Conservation (phyloP, 805 yeast species). For the Monosporozyma siamensis region DNA sequence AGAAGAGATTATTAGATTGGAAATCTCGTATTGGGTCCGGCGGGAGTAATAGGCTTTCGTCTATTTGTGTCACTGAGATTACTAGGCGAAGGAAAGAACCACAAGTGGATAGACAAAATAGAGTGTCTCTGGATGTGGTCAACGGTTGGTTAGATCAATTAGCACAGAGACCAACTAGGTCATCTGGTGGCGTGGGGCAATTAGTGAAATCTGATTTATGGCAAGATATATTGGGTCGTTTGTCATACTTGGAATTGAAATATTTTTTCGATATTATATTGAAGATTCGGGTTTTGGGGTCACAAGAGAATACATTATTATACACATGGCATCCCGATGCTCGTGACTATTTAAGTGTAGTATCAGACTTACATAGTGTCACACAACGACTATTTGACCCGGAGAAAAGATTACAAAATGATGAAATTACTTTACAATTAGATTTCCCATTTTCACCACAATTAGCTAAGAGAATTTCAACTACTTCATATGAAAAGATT, state of each 20-base stretch:
- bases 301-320: constrained; percentile 48
- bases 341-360: constrained; percentile 49
- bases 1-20: constrained; percentile 40
- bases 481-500: constrained; percentile 40
- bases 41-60: constrained; percentile 35
- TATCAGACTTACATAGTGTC: constrained; percentile 52
- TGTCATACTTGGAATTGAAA: constrained; percentile 54
- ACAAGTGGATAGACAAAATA: constrained; percentile 15
- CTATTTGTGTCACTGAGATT: constrained; percentile 41
- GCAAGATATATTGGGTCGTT: constrained; percentile 39
- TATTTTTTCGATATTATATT: constrained; percentile 63
- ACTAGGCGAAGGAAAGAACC: constrained; percentile 38
- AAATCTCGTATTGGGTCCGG: constrained; percentile 36
- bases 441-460: constrained; percentile 61
- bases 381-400: constrained; percentile 52
- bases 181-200: constrained; percentile 13
- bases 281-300: constrained; percentile 47
- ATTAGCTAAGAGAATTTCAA: constrained; percentile 46
- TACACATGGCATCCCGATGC: constrained; percentile 76
- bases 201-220: constrained; percentile 32
- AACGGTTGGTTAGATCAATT: constrained; percentile 39
- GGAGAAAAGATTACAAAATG: constrained; percentile 32
- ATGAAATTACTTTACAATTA: constrained; percentile 30
- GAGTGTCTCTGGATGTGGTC: constrained; percentile 40
- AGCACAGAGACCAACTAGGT: constrained; percentile 20